phyloP scores from a whole-genome alignment of 1,139 yeast genomes.

The Eremothecium coryli region DNA sequence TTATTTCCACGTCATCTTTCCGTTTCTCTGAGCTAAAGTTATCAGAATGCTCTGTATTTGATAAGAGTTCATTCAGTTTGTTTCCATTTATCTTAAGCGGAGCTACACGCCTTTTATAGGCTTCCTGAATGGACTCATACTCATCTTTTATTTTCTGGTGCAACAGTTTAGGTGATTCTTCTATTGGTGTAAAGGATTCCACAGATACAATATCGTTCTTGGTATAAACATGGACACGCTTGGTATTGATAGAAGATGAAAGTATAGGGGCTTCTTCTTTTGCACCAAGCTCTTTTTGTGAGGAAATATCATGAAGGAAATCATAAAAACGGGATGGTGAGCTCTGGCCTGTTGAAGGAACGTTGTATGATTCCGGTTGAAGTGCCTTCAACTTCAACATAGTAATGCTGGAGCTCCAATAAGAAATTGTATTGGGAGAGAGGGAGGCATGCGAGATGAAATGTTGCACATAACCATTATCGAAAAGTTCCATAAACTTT shows the following conservation, averaged over 20 bases:
- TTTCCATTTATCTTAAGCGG: slow-evolving; percentile 25
- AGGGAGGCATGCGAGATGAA: slow-evolving; percentile 61
- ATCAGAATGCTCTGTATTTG: too few species aligned
- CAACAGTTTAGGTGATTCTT: slow-evolving; percentile 11
- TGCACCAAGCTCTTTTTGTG: neutral
- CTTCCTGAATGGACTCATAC: slow-evolving; percentile 33
- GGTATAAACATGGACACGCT: slow-evolving; percentile 23
- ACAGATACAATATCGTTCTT: slow-evolving; percentile 16
- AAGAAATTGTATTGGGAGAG: slow-evolving; percentile 51
- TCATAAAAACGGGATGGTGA: slow-evolving; percentile 28
- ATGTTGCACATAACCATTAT: slow-evolving; percentile 52
- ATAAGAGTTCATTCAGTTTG: slow-evolving; percentile 13
- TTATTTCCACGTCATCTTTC: slow-evolving; percentile 51
- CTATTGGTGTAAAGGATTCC: slow-evolving; percentile 19
- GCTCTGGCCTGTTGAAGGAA: slow-evolving; percentile 35
- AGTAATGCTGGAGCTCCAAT: slow-evolving; percentile 45
- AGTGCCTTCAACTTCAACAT: slow-evolving; percentile 50
- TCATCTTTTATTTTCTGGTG: slow-evolving; percentile 23
- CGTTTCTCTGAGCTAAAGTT: slow-evolving; percentile 18
- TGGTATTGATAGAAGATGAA: slow-evolving; percentile 10
- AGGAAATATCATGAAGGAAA: slow-evolving; percentile 12
- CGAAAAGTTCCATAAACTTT: slow-evolving; percentile 40
- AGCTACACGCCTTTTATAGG: slow-evolving; percentile 38
- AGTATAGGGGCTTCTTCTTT: neutral
- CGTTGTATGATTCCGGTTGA: slow-evolving; percentile 43